Evolutionary conservation across 805 yeast genomes (phyloP).

Genomic region (Candida maltosa): DNA sequence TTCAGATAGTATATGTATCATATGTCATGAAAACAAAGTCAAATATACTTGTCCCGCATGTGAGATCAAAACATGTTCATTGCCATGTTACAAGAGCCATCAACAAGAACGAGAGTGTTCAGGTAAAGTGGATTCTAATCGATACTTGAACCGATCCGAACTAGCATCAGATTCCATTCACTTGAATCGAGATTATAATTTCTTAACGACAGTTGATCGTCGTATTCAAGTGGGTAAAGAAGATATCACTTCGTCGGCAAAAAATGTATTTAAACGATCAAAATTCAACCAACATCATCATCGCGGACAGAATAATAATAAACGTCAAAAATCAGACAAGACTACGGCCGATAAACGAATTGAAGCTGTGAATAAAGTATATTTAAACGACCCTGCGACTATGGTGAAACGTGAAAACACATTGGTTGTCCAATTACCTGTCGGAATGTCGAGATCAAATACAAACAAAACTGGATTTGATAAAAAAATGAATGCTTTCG

Average conservation of each 20-base stretch:
- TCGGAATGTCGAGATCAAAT: conserved; percentile 68
- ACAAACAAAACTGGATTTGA: conserved; percentile 72
- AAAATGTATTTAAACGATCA: conserved; percentile 37
- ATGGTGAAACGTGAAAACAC: conserved; percentile 59
- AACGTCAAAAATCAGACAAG: conserved; percentile 13
- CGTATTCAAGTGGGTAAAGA: conserved; percentile 53
- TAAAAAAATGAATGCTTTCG: conserved; percentile 53
- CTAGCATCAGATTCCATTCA: conserved; percentile 39
- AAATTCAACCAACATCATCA: conserved; percentile 5
- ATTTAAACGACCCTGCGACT: conserved; percentile 23
- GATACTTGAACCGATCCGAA: conserved; percentile 48
- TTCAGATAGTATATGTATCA: conserved; percentile 25
- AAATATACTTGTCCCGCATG: conserved; percentile 87
- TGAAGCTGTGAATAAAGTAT: conserved; percentile 17
- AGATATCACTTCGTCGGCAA: conserved; percentile 43
- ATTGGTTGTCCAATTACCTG: conserved; percentile 57
- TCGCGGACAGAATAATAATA: conserved; percentile 11
- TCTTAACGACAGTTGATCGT: conserved; percentile 59
- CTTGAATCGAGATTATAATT: conserved; percentile 82
- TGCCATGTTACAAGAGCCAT: conserved; percentile 69
- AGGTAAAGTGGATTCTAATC: conserved; percentile 62
- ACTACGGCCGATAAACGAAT: conserved; percentile 20
- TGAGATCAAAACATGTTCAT: conserved; percentile 59
- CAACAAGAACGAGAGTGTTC: conserved; percentile 60
- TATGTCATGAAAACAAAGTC: conserved; percentile 33